Conservation (phyloP, 345 rosid genomes). For the Eutrema japonicum region DNA sequence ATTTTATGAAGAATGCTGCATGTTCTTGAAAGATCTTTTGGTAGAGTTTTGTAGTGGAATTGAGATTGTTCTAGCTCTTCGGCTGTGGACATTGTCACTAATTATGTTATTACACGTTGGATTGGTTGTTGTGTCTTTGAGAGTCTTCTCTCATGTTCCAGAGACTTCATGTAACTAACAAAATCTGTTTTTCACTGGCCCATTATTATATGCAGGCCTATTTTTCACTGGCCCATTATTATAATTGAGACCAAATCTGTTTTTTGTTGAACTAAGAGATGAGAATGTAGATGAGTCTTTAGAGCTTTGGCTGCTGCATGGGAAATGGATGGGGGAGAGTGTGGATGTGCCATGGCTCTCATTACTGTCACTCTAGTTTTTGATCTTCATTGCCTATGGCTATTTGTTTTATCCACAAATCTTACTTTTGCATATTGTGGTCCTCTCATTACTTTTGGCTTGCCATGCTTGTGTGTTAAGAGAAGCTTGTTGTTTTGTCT, state of each 20-base stretch:
- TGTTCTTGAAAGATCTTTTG: slow-evolving; percentile 46
- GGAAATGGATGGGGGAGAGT: slow-evolving; percentile 39
- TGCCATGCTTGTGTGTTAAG: slow-evolving; percentile 36
- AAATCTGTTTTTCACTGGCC: slow-evolving; percentile 2
- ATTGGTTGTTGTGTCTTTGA: slow-evolving; percentile 14
- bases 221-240: slow-evolving; percentile 15
- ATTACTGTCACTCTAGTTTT: slow-evolving; percentile 26
- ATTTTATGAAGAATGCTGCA: slow-evolving; percentile 20
- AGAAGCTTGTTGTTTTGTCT: slow-evolving; percentile 34
- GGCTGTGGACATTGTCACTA: neutral
- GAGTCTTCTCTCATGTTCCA: slow-evolving; percentile 39
- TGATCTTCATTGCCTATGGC: slow-evolving; percentile 34
- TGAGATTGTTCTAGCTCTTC: slow-evolving; percentile 48
- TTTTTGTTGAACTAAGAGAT: slow-evolving; percentile 9
- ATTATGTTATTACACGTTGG: slow-evolving; percentile 35
- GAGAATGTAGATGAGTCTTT: slow-evolving; percentile 26
- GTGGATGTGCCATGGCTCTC: slow-evolving; percentile 34
- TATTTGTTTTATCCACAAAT: slow-evolving; percentile 27
- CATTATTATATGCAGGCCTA: slow-evolving; percentile 32
- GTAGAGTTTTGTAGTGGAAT: slow-evolving; percentile 21
- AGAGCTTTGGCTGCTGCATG: slow-evolving; percentile 41
- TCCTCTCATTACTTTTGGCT: slow-evolving; percentile 42
- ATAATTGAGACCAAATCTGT: neutral
- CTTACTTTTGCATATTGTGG: slow-evolving; percentile 33
- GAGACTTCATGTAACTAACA: slow-evolving; percentile 36